These are phyloP conservation scores for Aureobasidium leucospermi DNA, from an alignment of 2,329 filamentous ascomycete species.

Conservation along the genomic window DNA sequence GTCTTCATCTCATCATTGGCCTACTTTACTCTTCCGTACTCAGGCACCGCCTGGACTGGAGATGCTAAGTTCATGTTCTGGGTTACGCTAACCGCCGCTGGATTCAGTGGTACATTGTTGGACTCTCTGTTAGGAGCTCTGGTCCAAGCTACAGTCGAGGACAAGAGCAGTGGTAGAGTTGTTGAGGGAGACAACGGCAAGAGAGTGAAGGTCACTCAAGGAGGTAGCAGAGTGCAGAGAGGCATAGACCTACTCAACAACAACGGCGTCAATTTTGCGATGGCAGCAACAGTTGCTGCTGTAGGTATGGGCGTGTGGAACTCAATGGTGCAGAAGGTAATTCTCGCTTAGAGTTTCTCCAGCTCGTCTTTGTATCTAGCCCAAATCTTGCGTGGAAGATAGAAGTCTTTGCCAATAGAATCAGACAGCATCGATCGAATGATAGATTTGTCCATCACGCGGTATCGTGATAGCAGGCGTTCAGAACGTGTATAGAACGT, in stretches of 20 bases:
- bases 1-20: slow-evolving; percentile 54
- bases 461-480: too few species aligned
- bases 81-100: slow-evolving; percentile 56
- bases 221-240: slow-evolving; percentile 45
- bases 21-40: slow-evolving; percentile 1
- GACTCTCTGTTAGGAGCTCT: slow-evolving; percentile 83
- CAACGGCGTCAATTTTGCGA: slow-evolving; percentile 89
- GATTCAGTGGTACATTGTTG: slow-evolving; percentile 69
- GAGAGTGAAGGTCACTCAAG: slow-evolving; percentile 39
- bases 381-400: too few species aligned
- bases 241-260: slow-evolving; percentile 78
- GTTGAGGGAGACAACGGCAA: slow-evolving; percentile 63
- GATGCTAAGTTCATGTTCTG: background rate
- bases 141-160: slow-evolving; percentile 78
- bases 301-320: slow-evolving; percentile 23
- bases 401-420: too few species aligned
- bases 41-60: background rate
- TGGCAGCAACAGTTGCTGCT: slow-evolving; percentile 73
- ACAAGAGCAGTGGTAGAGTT: slow-evolving; percentile 76
- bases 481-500: too few species aligned
- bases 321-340: background rate
- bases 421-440: background rate
- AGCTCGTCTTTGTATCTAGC: background rate
- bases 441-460: background rate
- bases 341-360: background rate